Conservation (phyloP, 345 rosid genomes). For the Anacardium occidentale region DNA sequence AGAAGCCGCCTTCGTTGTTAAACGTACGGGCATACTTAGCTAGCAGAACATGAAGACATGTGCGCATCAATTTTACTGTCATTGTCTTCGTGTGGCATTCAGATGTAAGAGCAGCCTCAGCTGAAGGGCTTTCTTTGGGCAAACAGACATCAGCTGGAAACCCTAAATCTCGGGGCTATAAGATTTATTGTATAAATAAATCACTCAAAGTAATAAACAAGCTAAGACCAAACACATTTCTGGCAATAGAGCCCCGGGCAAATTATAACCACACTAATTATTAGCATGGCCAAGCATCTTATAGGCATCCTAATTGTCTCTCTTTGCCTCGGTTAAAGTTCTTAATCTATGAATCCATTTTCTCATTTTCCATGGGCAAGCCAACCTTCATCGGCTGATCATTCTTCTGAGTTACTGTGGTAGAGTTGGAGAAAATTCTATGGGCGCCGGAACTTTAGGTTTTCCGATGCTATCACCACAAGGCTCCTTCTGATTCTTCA, state of each 20-base stretch:
- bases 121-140: too few relatives aligned
- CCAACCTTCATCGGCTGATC: slow-evolving; percentile 15
- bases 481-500: slow-evolving; percentile 16
- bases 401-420: background rate
- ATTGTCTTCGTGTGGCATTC: too few relatives aligned
- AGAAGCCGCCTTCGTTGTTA: background rate
- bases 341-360: slow-evolving; percentile 14
- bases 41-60: too few relatives aligned
- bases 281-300: background rate
- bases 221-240: background rate
- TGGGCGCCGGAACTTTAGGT: slow-evolving; percentile 8
- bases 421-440: background rate
- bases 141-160: too few relatives aligned
- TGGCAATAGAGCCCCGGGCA: background rate
- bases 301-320: slow-evolving; percentile 1
- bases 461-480: slow-evolving; percentile 19
- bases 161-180: too few relatives aligned
- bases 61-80: too few relatives aligned
- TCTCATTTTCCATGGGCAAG: slow-evolving; percentile 19
- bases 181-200: background rate
- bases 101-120: background rate
- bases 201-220: background rate
- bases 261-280: background rate
- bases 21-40: too few relatives aligned
- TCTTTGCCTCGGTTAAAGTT: slow-evolving; percentile 8